A percentile compares a stretch with the other conserved stretches of the same genome.
Conservation (phyloP, 192 early-diverging fungal genomes). For the Backusella macrospora region DNA sequence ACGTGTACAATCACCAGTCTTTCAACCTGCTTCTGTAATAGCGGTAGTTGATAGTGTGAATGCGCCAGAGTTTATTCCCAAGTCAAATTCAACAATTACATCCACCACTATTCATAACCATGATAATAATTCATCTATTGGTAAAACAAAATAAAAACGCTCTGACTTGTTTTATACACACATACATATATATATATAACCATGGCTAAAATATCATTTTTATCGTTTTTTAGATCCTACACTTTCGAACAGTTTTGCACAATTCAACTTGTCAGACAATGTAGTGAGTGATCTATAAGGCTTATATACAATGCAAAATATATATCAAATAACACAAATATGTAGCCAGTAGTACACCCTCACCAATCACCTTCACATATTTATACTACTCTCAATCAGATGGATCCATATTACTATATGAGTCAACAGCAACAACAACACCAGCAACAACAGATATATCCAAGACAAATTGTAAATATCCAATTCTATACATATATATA, state of each 20-base stretch:
- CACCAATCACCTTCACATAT: conserved; percentile 23
- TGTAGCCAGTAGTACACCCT: neutral
- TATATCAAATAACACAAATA: no score
- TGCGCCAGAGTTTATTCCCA: conserved; percentile 63
- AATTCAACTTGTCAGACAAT: conserved; percentile 14
- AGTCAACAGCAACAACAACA: conserved; percentile 10
- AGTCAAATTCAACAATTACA: conserved; percentile 18
- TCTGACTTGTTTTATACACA: no score
- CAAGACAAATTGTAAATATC: neutral
- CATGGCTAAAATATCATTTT: neutral
- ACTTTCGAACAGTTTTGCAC: conserved; percentile 8
- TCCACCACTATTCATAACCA: neutral
- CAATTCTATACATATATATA: neutral
- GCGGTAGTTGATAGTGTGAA: conserved; percentile 53
- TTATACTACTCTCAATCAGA: conserved; percentile 19
- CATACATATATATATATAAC: neutral
- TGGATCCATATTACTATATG: conserved; percentile 41
- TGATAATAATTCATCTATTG: neutral
- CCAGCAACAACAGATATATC: conserved; percentile 38
- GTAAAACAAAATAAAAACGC: neutral
- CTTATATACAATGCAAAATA: no score
- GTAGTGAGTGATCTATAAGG: neutral
- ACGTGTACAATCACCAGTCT: conserved; percentile 25
- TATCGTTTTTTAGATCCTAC: neutral
- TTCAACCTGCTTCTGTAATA: conserved; percentile 14